phyloP scores from a whole-genome alignment of 78 protist species.

The Diacronema lutheri region DNA sequence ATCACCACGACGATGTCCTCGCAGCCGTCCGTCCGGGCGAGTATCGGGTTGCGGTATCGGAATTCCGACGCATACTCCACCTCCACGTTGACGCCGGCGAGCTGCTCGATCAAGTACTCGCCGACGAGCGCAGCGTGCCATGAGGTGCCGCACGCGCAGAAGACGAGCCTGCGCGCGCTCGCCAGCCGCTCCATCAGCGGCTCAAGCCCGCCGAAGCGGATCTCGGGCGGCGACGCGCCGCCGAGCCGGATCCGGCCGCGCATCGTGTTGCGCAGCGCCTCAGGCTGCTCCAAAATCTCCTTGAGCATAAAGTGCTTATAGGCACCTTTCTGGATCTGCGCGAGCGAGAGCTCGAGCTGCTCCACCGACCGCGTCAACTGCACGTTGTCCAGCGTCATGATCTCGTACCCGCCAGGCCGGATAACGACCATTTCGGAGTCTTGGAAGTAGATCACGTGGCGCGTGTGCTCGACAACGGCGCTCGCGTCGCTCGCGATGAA shows the following conservation, averaged over 20 bases:
- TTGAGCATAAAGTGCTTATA: slow-evolving; percentile 90
- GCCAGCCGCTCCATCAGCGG: neutral
- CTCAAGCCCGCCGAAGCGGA: neutral
- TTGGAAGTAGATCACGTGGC: slow-evolving; percentile 62
- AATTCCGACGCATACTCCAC: slow-evolving; percentile 57
- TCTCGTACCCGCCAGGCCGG: neutral
- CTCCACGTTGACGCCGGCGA: slow-evolving; percentile 25
- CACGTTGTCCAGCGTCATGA: slow-evolving; percentile 2
- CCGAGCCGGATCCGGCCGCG: slow-evolving; percentile 68
- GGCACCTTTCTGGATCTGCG: slow-evolving; percentile 58
- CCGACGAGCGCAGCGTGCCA: slow-evolving; percentile 65
- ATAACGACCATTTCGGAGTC: slow-evolving; percentile 63
- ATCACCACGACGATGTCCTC: slow-evolving; percentile 36
- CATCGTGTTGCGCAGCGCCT: slow-evolving; percentile 68
- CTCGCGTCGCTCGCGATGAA: slow-evolving; percentile 74
- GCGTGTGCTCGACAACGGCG: slow-evolving; percentile 78
- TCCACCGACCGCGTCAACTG: neutral
- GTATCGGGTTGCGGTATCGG: slow-evolving; percentile 9
- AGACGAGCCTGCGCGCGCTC: slow-evolving; percentile 58
- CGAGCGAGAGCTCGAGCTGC: slow-evolving; percentile 27
- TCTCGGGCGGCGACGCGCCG: neutral
- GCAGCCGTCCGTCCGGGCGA: neutral
- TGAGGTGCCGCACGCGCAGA: slow-evolving; percentile 88
- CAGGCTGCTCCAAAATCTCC: slow-evolving; percentile 96
- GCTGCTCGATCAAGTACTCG: slow-evolving; percentile 29